phyloP scores from a whole-genome alignment of 306 rosid genomes.

The Luffa aegyptiaca region DNA sequence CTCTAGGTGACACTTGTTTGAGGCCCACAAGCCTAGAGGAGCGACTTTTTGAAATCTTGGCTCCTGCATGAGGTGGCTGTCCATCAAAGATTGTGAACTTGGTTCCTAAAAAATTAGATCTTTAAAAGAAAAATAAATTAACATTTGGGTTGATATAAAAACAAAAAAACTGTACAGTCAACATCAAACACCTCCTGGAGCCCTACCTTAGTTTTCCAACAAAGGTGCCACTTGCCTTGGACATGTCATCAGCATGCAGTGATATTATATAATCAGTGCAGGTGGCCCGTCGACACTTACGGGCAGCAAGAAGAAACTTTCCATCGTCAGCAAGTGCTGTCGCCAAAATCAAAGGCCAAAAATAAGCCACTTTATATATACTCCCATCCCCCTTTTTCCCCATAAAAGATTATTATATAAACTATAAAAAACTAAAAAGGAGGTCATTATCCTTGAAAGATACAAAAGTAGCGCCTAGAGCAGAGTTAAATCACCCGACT shows the following conservation, averaged over 20 bases:
- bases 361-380: not conserved
- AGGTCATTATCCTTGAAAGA: not conserved
- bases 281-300: conserved; percentile 87
- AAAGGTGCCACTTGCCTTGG: conserved; percentile 77
- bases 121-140: conserved; percentile 16
- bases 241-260: conserved; percentile 59
- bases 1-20: conserved; percentile 80
- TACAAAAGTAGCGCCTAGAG: not conserved
- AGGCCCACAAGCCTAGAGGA: conserved; percentile 73
- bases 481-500: not conserved
- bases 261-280: conserved; percentile 84
- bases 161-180: not conserved
- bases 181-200: conserved; percentile 7
- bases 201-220: conserved; percentile 82
- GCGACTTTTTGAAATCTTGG: conserved; percentile 64
- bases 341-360: conserved; percentile 7
- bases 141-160: not conserved
- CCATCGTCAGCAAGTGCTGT: conserved; percentile 79
- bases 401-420: not conserved
- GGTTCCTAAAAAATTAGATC: conserved; percentile 93
- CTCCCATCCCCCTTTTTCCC: not conserved
- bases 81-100: conserved; percentile 85
- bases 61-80: conserved; percentile 80
- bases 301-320: conserved; percentile 95
- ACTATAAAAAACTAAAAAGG: not conserved